phyloP scores from a whole-genome alignment of 257 asterid genomes.

The Solanum chilense region DNA sequence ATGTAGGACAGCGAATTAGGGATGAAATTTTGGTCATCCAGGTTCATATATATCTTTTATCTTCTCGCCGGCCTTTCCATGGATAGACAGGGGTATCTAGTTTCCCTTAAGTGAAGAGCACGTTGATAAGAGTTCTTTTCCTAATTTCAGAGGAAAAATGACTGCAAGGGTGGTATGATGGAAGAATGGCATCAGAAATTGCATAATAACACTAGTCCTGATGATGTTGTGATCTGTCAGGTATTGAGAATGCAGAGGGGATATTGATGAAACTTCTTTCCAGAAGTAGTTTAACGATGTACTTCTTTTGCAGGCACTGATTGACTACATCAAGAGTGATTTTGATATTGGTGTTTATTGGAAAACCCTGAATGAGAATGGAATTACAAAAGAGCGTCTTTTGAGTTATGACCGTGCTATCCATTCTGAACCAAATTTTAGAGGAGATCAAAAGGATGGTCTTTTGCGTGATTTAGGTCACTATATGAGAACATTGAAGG shows the following conservation, averaged over 20 bases:
- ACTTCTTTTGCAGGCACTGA: slow-evolving; percentile 58
- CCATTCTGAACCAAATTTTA: slow-evolving; percentile 77
- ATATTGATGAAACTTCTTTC: neutral
- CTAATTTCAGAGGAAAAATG: slow-evolving; percentile 66
- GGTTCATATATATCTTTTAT: slow-evolving; percentile 23
- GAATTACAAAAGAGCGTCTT: slow-evolving; percentile 96
- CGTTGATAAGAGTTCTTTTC: neutral
- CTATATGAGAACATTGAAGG: slow-evolving; percentile 95
- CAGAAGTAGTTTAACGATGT: neutral
- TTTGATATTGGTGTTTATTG: slow-evolving; percentile 75
- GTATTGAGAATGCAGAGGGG: slow-evolving; percentile 23
- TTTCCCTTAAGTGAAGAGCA: neutral
- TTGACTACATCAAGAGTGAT: slow-evolving; percentile 75
- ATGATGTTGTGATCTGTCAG: slow-evolving; percentile 98
- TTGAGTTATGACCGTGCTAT: slow-evolving; percentile 96
- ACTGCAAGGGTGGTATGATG: slow-evolving; percentile 96
- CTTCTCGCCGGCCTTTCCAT: neutral
- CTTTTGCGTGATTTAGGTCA: slow-evolving; percentile 88
- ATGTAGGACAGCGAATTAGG: slow-evolving; percentile 97
- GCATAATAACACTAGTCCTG: slow-evolving; percentile 98
- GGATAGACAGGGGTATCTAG: neutral
- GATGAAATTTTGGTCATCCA: slow-evolving; percentile 96
- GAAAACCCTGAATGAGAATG: slow-evolving; percentile 90
- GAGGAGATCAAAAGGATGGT: slow-evolving; percentile 75
- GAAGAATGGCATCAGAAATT: slow-evolving; percentile 99